phyloP scores from a whole-genome alignment of 2,329 filamentous ascomycete species.

The Gnomoniopsis smithogilvyi region DNA sequence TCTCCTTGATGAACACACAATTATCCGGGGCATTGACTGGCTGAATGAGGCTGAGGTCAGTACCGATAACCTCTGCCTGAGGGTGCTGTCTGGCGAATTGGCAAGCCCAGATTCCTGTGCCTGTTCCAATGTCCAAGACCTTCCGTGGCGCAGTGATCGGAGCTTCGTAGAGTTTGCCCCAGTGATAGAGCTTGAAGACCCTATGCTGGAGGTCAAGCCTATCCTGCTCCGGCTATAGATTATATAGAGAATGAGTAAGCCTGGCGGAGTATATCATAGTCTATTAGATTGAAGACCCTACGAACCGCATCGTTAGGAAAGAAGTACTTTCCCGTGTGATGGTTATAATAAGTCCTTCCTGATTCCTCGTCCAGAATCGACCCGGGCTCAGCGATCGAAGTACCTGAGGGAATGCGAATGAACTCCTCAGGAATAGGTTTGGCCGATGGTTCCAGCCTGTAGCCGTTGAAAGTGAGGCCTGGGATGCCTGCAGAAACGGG shows the following conservation, averaged over 20 bases:
- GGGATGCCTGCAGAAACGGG: background rate
- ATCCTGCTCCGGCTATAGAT: slow-evolving; percentile 25
- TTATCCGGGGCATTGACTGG: slow-evolving; percentile 43
- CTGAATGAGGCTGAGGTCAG: slow-evolving; percentile 45
- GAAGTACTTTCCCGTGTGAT: slow-evolving; percentile 23
- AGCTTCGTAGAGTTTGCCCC: slow-evolving; percentile 40
- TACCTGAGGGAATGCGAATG: slow-evolving; percentile 9
- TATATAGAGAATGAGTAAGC: background rate
- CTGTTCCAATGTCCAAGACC: slow-evolving; percentile 44
- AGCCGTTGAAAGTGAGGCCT: slow-evolving; percentile 5
- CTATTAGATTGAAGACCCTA: background rate
- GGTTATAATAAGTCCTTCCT: slow-evolving; percentile 15
- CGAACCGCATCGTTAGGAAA: slow-evolving; percentile 28
- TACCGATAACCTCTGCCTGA: slow-evolving; percentile 35
- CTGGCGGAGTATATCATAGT: background rate
- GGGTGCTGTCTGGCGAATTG: slow-evolving; percentile 41
- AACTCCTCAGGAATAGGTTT: slow-evolving; percentile 15
- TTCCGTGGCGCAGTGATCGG: slow-evolving; percentile 39
- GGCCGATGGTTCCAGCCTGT: slow-evolving; percentile 5
- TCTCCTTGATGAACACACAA: slow-evolving; percentile 51
- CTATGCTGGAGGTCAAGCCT: slow-evolving; percentile 36
- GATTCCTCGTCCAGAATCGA: slow-evolving; percentile 14
- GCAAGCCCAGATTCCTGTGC: slow-evolving; percentile 49
- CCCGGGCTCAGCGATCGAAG: slow-evolving; percentile 10
- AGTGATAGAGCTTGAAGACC: slow-evolving; percentile 35